These are phyloP conservation scores for Colletotrichum neosansevieriae DNA, from an alignment of 2,329 filamentous ascomycete species.

Conservation along the genomic window DNA sequence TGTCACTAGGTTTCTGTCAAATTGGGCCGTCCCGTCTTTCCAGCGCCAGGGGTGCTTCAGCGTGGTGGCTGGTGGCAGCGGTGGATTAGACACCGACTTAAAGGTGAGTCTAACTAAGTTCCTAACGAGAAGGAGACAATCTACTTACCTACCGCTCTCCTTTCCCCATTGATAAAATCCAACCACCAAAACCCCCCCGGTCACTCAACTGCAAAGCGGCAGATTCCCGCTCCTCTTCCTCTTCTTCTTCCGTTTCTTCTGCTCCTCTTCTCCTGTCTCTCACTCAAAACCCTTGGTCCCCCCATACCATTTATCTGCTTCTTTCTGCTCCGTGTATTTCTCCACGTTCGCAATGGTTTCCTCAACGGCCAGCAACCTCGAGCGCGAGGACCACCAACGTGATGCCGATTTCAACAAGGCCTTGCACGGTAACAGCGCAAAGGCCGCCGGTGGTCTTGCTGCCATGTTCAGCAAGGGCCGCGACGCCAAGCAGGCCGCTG, in stretches of 20 bases:
- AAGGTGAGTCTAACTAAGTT: neutral
- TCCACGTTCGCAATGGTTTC: conserved; percentile 57
- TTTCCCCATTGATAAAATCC: conserved; percentile 12
- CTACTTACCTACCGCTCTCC: conserved; percentile 16
- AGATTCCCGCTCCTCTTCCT: neutral
- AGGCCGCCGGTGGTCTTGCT: conserved; percentile 78
- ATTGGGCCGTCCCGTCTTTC: neutral
- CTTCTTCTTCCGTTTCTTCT: neutral
- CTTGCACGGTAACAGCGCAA: conserved; percentile 80
- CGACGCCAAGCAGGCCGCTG: conserved; percentile 78
- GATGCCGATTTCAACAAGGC: conserved; percentile 93
- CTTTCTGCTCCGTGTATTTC: conserved; percentile 11
- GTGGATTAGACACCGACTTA: conserved; percentile 15
- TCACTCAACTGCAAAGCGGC: neutral
- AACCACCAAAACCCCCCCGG: conserved; percentile 3
- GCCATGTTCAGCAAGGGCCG: conserved; percentile 85
- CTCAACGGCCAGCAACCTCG: conserved; percentile 65
- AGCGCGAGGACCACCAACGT: conserved; percentile 84
- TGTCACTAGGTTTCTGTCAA: too few species aligned
- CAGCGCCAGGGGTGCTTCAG: too few species aligned
- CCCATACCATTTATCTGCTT: conserved; percentile 2
- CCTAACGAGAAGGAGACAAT: conserved; percentile 14
- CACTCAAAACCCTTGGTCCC: neutral
- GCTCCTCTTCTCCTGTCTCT: neutral
- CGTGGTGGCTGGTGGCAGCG: neutral